phyloP scores from a whole-genome alignment of 1,284 basidiomycete genomes.

The Ustilago bromivora region DNA sequence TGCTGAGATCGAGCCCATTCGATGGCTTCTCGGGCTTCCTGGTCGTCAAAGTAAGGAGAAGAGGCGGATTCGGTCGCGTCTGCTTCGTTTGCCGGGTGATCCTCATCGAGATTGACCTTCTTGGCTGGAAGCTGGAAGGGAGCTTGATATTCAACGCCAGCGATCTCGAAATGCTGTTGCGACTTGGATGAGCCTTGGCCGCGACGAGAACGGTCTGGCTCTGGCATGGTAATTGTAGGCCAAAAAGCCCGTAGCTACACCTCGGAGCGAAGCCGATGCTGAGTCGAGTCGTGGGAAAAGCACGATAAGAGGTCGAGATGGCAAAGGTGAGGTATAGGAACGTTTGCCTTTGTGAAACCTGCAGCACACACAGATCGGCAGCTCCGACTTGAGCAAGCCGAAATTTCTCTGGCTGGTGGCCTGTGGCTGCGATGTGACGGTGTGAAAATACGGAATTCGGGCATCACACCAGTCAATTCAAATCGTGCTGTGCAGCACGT shows the following conservation, averaged over 20 bases:
- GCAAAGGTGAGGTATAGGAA: background rate
- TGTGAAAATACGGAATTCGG: background rate
- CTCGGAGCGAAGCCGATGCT: conserved; percentile 10
- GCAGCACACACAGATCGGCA: background rate
- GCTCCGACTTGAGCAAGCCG: background rate
- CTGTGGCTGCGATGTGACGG: conserved; percentile 3
- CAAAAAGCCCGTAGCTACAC: background rate
- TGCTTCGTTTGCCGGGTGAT: conserved; percentile 1
- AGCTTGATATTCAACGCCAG: conserved; percentile 65
- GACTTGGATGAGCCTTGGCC: conserved; percentile 27
- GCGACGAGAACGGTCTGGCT: conserved; percentile 31
- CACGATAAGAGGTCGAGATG: background rate
- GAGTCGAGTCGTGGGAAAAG: conserved; percentile 4
- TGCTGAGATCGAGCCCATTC: conserved; percentile 52
- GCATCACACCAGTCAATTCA: background rate
- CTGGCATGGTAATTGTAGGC: conserved; percentile 19
- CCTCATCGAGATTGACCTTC: conserved; percentile 6
- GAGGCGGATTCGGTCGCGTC: conserved; percentile 37
- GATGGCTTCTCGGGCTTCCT: conserved; percentile 60
- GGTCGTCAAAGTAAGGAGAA: conserved; percentile 67
- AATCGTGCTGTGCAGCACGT: background rate
- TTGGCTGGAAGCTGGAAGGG: conserved; percentile 58
- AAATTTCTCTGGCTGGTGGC: background rate
- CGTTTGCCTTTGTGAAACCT: background rate
- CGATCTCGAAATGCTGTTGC: conserved; percentile 52